Evolutionary conservation across 345 rosid genomes (phyloP).

Genomic region (Populus nigra): DNA sequence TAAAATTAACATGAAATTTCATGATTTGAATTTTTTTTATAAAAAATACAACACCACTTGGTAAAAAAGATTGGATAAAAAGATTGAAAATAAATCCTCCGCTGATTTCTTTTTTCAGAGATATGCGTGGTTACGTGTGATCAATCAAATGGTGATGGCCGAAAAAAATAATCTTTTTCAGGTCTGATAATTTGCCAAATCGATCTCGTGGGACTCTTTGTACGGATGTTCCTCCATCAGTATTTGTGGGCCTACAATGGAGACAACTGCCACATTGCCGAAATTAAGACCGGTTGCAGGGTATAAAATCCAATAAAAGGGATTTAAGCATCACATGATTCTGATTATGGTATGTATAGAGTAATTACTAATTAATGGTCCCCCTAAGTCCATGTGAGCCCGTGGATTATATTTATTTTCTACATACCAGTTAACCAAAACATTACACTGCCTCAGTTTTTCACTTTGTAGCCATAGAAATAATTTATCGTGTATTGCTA

Average conservation of each 20-base stretch:
- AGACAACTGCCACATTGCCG: not conserved
- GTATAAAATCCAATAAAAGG: not conserved
- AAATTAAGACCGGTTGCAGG: not conserved
- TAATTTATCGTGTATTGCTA: no score
- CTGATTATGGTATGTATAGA: not conserved
- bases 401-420: not conserved
- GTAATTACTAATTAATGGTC: not conserved
- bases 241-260: not conserved
- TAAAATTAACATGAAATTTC: no score
- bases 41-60: no score
- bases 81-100: no score
- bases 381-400: not conserved
- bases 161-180: not conserved
- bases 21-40: no score
- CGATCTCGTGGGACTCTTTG: not conserved
- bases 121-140: no score
- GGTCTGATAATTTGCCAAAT: no score
- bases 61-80: no score
- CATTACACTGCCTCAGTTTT: no score
- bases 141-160: not conserved
- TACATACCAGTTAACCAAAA: not conserved
- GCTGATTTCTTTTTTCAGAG: no score
- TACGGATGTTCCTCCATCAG: not conserved
- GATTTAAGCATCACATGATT: not conserved
- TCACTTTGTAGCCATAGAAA: no score